phyloP scores from a whole-genome alignment of 1,139 yeast genomes.

The Debaryomycetaceae sp. region DNA sequence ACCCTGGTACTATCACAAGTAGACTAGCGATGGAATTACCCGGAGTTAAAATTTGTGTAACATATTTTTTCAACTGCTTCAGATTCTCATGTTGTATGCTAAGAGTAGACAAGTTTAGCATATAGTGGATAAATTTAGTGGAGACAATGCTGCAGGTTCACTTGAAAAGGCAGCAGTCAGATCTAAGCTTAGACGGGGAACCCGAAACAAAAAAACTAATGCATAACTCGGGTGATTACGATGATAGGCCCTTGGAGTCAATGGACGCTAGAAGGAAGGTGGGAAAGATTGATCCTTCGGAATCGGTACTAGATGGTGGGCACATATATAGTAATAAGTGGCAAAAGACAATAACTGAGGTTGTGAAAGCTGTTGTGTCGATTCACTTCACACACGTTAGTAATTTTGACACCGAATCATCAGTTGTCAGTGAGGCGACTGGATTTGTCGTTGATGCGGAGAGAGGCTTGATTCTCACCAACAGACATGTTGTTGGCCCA shows the following conservation, averaged over 20 bases:
- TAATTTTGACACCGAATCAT: conserved; percentile 80
- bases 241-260: conserved; percentile 2
- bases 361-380: conserved; percentile 83
- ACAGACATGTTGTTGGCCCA: conserved; percentile 92
- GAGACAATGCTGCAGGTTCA: conserved; percentile 11
- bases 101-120: no score
- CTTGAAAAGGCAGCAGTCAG: conserved; percentile 15
- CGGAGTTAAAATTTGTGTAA: not conserved
- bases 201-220: conserved; percentile 2
- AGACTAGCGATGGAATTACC: not conserved
- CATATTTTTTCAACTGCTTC: not conserved
- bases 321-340: conserved; percentile 35
- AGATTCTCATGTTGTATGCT: not conserved
- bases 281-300: not conserved
- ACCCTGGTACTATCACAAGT: conserved; percentile 4
- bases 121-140: no score
- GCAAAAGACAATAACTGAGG: conserved; percentile 80
- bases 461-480: conserved; percentile 80
- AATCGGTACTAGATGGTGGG: conserved; percentile 1
- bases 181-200: conserved; percentile 9
- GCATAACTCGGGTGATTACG: not conserved
- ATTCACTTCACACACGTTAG: conserved; percentile 86
- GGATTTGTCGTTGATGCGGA: conserved; percentile 91
- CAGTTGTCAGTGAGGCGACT: conserved; percentile 85
- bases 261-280: not conserved